phyloP scores from a whole-genome alignment of 164 flowering plant species.

The Euptelea pleiosperma region DNA sequence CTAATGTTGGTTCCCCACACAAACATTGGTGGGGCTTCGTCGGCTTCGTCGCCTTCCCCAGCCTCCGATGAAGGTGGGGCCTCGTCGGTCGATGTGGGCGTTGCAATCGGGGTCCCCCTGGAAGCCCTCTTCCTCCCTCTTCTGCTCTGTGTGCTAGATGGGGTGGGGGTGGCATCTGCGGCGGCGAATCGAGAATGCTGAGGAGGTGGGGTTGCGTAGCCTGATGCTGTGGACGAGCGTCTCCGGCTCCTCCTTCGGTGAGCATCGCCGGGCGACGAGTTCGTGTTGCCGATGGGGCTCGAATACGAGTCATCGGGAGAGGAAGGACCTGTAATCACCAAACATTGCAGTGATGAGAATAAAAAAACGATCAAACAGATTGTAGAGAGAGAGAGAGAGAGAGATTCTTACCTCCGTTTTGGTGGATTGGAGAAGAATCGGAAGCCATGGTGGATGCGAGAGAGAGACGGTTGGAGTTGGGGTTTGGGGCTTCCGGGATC shows the following conservation, averaged over 20 bases:
- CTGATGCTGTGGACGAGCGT: constrained; percentile 31
- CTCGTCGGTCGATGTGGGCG: constrained; percentile 58
- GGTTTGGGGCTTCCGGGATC: too few species aligned
- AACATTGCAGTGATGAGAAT: not conserved
- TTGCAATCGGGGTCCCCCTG: constrained; percentile 23
- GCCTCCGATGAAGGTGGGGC: constrained; percentile 55
- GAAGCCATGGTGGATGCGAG: constrained; percentile 47
- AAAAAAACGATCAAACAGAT: not conserved
- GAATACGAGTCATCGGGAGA: constrained; percentile 66
- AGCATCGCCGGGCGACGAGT: constrained; percentile 55
- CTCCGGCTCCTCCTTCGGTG: constrained; percentile 32
- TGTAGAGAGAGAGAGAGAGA: constrained; percentile 7
- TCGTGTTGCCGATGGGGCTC: constrained; percentile 65
- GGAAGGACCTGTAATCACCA: constrained; percentile 48
- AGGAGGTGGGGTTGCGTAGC: constrained; percentile 42
- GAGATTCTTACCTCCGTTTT: constrained; percentile 32
- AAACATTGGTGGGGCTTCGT: constrained; percentile 63
- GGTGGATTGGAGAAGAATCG: constrained; percentile 49
- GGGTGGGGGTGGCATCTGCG: constrained; percentile 41
- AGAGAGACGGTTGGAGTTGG: constrained; percentile 3
- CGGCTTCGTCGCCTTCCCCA: constrained; percentile 50
- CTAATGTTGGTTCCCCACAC: constrained; percentile 99
- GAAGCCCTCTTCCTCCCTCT: constrained; percentile 17
- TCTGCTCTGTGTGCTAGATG: constrained; percentile 23
- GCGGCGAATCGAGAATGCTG: constrained; percentile 32